These are phyloP conservation scores for Serendipita indica DNA, from an alignment of 768 basidiomycete species.

Conservation along the genomic window DNA sequence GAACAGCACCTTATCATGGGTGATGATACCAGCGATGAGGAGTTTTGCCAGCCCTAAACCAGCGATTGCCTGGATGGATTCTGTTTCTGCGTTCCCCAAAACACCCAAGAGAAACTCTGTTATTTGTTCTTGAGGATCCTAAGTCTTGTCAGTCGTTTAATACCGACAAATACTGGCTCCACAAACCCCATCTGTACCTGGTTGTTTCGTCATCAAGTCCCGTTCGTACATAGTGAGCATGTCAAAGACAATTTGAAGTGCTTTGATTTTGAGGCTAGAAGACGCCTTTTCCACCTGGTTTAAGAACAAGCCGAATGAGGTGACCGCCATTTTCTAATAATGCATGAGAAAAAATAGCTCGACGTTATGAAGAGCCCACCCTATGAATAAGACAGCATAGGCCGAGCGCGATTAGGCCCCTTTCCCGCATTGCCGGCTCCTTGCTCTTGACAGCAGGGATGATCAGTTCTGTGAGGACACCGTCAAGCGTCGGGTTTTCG, in stretches of 20 bases:
- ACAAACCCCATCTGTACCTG: constrained; percentile 2
- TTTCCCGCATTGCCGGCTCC: constrained; percentile 65
- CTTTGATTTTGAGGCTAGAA: constrained; percentile 46
- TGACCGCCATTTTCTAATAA: constrained; percentile 30
- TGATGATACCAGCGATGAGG: constrained; percentile 58
- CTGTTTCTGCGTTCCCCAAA: constrained; percentile 40
- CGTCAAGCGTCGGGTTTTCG: constrained; percentile 56
- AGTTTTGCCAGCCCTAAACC: constrained; percentile 79
- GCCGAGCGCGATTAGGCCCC: constrained; percentile 65
- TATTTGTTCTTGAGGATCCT: constrained; percentile 35
- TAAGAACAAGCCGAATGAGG: constrained; percentile 67
- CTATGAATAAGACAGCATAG: constrained; percentile 77
- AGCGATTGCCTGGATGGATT: constrained; percentile 51
- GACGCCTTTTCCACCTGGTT: constrained; percentile 54
- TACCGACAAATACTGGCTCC: constrained; percentile 21
- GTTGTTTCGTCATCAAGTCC: constrained; percentile 35
- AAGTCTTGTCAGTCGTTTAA: neutral
- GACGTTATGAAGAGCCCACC: constrained; percentile 29
- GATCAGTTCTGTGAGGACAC: constrained; percentile 64
- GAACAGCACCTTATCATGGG: constrained; percentile 36
- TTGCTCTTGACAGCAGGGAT: constrained; percentile 83
- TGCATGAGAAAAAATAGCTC: constrained; percentile 2
- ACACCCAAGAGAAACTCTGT: constrained; percentile 50
- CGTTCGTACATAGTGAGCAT: constrained; percentile 71
- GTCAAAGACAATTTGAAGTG: constrained; percentile 77